These are phyloP conservation scores for Megacollybia marginata DNA, from an alignment of 768 basidiomycete species.

Conservation along the genomic window DNA sequence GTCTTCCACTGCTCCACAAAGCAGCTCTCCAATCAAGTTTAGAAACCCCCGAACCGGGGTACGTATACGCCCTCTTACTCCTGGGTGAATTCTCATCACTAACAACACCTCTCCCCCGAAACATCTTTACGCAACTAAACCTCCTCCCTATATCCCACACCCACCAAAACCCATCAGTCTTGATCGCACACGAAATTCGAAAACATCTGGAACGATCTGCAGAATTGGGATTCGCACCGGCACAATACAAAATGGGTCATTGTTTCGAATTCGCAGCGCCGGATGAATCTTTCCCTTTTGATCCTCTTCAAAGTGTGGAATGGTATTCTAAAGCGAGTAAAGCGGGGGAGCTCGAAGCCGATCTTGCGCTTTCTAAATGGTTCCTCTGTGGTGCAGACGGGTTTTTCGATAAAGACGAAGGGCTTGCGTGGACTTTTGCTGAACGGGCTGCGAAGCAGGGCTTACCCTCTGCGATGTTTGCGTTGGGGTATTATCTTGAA, in stretches of 20 bases:
- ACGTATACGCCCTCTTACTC: constrained; percentile 83
- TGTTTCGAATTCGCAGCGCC: constrained; percentile 87
- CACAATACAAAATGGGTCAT: constrained; percentile 90
- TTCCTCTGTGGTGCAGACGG: constrained; percentile 77
- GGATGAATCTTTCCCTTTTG: constrained; percentile 47
- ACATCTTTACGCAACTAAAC: constrained; percentile 23
- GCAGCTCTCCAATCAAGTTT: constrained; percentile 71
- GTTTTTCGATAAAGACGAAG: constrained; percentile 82
- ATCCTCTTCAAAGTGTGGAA: constrained; percentile 83
- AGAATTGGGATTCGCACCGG: constrained; percentile 75
- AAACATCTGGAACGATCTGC: constrained; percentile 80
- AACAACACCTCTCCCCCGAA: constrained; percentile 19
- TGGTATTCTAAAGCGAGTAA: constrained; percentile 82
- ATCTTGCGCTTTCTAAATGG: constrained; percentile 97
- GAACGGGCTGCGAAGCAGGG: constrained; percentile 76
- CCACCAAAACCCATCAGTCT: constrained; percentile 3
- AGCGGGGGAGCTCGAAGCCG: constrained; percentile 85
- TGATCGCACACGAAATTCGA: constrained; percentile 38
- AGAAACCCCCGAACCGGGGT: constrained; percentile 81
- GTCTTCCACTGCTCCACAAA: constrained; percentile 65
- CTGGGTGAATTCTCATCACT: constrained; percentile 59
- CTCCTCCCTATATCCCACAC: constrained; percentile 11
- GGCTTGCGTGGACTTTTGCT: constrained; percentile 81
- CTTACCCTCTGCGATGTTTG: constrained; percentile 82
- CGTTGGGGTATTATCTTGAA: constrained; percentile 92